Evolutionary conservation across 129 eudicot genomes (phyloP).

Genomic region (Erigeron canadensis): DNA sequence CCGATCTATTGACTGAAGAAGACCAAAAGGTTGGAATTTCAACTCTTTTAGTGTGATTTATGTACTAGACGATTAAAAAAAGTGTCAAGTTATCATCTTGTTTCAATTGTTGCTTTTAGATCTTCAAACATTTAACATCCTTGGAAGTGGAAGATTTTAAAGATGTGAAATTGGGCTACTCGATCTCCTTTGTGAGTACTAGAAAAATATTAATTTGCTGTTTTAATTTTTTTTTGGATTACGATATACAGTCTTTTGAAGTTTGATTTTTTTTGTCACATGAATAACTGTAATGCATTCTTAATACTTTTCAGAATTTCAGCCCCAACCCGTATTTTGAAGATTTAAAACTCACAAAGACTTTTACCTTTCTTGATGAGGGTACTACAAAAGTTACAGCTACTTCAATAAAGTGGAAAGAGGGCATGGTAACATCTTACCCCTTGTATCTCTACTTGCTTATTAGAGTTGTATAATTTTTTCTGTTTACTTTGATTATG

Average conservation of each 20-base stretch:
- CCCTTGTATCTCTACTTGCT: not conserved
- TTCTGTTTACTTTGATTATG: not conserved
- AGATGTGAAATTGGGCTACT: slow-evolving; percentile 74
- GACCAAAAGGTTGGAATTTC: slow-evolving; percentile 65
- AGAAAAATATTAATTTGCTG: too few relatives aligned
- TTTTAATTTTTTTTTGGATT: not conserved
- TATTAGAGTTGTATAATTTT: not conserved
- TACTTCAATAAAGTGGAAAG: slow-evolving; percentile 84
- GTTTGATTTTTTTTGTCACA: not conserved
- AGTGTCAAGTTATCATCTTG: not conserved
- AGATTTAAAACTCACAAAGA: slow-evolving; percentile 74
- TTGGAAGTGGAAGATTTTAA: slow-evolving; percentile 75
- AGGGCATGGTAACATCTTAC: slow-evolving; percentile 58
- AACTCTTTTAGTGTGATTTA: not conserved
- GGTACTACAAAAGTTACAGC: slow-evolving; percentile 73
- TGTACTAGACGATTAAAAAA: too few relatives aligned
- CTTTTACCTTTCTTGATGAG: slow-evolving; percentile 75
- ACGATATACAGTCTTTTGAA: not conserved
- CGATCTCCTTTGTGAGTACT: slow-evolving; percentile 60
- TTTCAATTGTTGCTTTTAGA: slow-evolving; percentile 35
- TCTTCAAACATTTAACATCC: slow-evolving; percentile 66
- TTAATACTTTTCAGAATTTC: slow-evolving; percentile 52
- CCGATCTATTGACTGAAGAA: slow-evolving; percentile 63
- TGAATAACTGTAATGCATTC: not conserved
- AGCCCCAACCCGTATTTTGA: slow-evolving; percentile 71